phyloP scores from a whole-genome alignment of 1,284 basidiomycete genomes.

The Coniferiporia sulphurascens region DNA sequence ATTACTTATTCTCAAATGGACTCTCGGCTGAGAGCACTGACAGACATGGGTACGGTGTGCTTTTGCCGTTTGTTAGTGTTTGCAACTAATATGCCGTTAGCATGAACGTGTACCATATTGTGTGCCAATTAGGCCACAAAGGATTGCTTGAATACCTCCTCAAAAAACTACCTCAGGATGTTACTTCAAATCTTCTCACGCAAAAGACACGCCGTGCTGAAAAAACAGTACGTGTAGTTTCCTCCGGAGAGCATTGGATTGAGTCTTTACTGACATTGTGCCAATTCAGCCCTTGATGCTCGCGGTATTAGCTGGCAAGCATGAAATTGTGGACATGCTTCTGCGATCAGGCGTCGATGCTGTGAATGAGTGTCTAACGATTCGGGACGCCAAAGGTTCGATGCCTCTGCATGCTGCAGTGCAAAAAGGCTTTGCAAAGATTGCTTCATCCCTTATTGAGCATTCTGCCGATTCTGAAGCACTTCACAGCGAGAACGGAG shows the following conservation, averaged over 20 bases:
- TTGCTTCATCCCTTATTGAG: slow-evolving; percentile 35
- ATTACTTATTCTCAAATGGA: slow-evolving; percentile 45
- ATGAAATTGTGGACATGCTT: slow-evolving; percentile 31
- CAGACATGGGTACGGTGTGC: slow-evolving; percentile 35
- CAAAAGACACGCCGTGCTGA: slow-evolving; percentile 39
- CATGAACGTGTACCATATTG: slow-evolving; percentile 50
- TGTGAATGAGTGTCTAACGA: slow-evolving; percentile 24
- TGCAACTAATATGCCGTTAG: slow-evolving; percentile 28
- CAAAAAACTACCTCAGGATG: slow-evolving; percentile 43
- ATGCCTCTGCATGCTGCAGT: slow-evolving; percentile 46
- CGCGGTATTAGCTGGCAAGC: slow-evolving; percentile 34
- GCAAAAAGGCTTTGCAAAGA: slow-evolving; percentile 28
- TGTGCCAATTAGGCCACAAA: slow-evolving; percentile 29
- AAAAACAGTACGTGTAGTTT: slow-evolving; percentile 40
- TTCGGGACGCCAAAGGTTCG: slow-evolving; percentile 39
- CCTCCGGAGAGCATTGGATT: neutral
- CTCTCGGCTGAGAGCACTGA: slow-evolving; percentile 42
- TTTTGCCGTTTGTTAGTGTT: neutral
- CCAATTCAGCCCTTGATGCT: slow-evolving; percentile 45
- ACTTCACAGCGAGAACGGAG: slow-evolving; percentile 45
- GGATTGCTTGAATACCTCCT: slow-evolving; percentile 40
- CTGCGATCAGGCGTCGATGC: slow-evolving; percentile 31
- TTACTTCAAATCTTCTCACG: slow-evolving; percentile 36
- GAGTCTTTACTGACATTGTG: neutral
- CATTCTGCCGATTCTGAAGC: slow-evolving; percentile 29